Evolutionary conservation across 2,329 filamentous ascomycete species (phyloP), one percentile per base, ranked within the genome.

Genomic region (Clonostachys byssicola): DNA sequence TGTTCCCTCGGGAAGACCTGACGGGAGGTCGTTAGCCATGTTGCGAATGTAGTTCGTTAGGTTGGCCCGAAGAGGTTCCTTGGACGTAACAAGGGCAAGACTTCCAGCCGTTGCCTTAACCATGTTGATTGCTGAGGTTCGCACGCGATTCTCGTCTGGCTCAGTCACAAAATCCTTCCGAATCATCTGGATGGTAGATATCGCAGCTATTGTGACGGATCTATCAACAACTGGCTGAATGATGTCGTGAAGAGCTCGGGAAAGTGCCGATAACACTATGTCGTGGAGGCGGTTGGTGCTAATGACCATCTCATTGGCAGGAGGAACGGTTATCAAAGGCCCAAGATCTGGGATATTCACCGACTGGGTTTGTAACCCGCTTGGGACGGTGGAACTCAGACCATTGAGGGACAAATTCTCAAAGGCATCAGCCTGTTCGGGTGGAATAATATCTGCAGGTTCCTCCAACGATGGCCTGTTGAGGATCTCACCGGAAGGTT

Each of bases 171-270:
- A 99, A 63, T 99, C 94, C 64, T 99, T 99, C 56, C 89, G 85
- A 40, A 99, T 89, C 68, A 99, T 88, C 65, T 97, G 91, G 51
- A 91, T 88, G 0, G 95, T 96, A 4, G 92, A 95, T 50, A 99
- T 97, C 2, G 92, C 92, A 42, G 94, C 94, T 63, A 99, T 99
- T 0, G 95, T 97, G 38, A 99, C 92, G 3, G 94, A 99, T 47
- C 94, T 83, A 64, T 99, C 95, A 13, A 99, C 95, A 2, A 99
- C 94, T 20, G 94, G 95, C 46, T 92, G 90, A 51, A 99, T 97
- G 47, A 99, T 99, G 60, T 99, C 95, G 50, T 90, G 86, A 40
- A 99, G 86, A 34, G 95, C 92, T 50, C 91, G 87, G 42, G 89
- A 90, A 46, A 96, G 87, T 36, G 95, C 92, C 42, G 79, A 85